These are phyloP conservation scores for Tremellales sp. DNA, from an alignment of 1,284 basidiomycete species.

Conservation along the genomic window DNA sequence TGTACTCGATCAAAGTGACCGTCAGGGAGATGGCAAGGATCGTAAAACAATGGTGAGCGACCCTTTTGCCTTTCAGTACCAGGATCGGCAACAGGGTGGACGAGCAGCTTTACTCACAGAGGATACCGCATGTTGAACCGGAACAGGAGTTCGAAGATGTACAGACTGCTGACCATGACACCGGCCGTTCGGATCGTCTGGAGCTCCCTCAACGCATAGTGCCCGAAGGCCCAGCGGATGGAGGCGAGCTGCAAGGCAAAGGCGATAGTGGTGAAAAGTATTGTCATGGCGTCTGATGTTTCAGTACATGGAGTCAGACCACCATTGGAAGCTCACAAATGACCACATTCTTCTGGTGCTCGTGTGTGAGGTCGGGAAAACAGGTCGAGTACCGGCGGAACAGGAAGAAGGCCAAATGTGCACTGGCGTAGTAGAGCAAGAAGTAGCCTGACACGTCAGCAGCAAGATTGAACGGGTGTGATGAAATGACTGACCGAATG, in stretches of 20 bases:
- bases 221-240: constrained; percentile 7
- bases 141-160: constrained; percentile 28
- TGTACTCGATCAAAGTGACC: constrained; percentile 22
- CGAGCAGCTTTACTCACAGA: constrained; percentile 15
- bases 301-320: background rate
- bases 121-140: constrained; percentile 26
- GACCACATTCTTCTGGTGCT: constrained; percentile 27
- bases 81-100: background rate
- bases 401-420: constrained; percentile 11
- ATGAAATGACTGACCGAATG: constrained; percentile 14
- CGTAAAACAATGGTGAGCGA: constrained; percentile 28
- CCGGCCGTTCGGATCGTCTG: constrained; percentile 16
- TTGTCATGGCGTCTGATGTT: constrained; percentile 20
- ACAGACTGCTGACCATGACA: constrained; percentile 17
- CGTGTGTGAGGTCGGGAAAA: constrained; percentile 6
- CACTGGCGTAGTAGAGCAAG: constrained; percentile 17
- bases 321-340: constrained; percentile 29
- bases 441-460: constrained; percentile 13
- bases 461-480: background rate
- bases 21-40: constrained; percentile 22
- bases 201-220: constrained; percentile 15
- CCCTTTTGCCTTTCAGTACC: constrained; percentile 5
- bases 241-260: constrained; percentile 23
- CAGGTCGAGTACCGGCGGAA: constrained; percentile 4
- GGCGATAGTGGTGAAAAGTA: constrained; percentile 24